Evolutionary conservation across 2,329 filamentous ascomycete species (phyloP).

Genomic region (Plectosphaerella plurivora): DNA sequence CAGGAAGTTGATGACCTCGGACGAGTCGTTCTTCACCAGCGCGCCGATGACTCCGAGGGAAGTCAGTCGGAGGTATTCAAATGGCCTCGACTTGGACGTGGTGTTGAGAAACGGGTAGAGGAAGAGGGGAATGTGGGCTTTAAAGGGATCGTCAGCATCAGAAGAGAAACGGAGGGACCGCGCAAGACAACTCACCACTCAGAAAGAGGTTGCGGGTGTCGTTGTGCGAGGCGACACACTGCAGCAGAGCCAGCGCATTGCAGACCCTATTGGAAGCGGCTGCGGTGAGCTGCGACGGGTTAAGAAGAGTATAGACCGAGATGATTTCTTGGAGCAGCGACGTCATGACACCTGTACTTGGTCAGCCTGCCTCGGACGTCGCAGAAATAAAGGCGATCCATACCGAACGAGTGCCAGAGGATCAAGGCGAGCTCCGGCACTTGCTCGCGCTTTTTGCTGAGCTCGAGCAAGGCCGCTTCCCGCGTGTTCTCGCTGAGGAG

Average conservation of each 20-base stretch:
- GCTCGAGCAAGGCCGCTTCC: slow-evolving; percentile 86
- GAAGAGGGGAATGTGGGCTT: slow-evolving; percentile 95
- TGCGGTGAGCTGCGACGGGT: slow-evolving; percentile 93
- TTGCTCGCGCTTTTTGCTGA: slow-evolving; percentile 98
- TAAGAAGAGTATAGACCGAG: slow-evolving; percentile 93
- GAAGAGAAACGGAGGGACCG: neutral
- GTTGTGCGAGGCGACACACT: slow-evolving; percentile 96
- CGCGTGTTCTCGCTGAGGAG: slow-evolving; percentile 81
- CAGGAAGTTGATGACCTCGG: slow-evolving; percentile 98
- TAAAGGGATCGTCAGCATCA: slow-evolving; percentile 11
- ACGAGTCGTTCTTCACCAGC: slow-evolving; percentile 97
- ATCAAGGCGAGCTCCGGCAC: slow-evolving; percentile 95
- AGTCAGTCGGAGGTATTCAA: slow-evolving; percentile 94
- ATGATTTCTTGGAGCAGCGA: slow-evolving; percentile 97
- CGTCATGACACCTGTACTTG: slow-evolving; percentile 82
- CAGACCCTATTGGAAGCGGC: slow-evolving; percentile 97
- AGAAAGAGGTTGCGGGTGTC: slow-evolving; percentile 92
- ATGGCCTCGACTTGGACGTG: slow-evolving; percentile 94
- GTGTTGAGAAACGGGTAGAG: slow-evolving; percentile 98
- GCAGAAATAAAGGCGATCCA: slow-evolving; percentile 18
- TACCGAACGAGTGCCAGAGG: slow-evolving; percentile 97
- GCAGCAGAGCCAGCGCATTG: slow-evolving; percentile 90
- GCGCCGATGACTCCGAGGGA: slow-evolving; percentile 96
- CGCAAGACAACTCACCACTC: slow-evolving; percentile 59
- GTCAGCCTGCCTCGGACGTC: slow-evolving; percentile 17